A percentile compares a stretch with the other conserved stretches of the same genome.
phyloP scores from a whole-genome alignment of 192 early-diverging fungal genomes.

The Entomortierella chlamydospora region DNA sequence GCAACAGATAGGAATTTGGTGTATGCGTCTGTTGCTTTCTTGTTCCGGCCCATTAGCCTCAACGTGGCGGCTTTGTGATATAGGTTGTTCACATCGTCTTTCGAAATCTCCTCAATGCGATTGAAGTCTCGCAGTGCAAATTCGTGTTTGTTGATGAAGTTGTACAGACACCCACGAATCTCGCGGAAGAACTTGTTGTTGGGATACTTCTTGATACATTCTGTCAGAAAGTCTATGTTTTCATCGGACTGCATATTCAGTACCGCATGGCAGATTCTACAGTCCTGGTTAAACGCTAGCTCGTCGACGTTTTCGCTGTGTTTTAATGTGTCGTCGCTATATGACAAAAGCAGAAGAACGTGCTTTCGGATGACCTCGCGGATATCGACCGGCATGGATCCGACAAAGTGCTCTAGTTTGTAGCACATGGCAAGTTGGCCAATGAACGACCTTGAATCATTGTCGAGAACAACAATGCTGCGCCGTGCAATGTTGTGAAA shows the following conservation, averaged over 20 bases:
- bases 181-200: constrained; percentile 42
- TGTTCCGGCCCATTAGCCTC: constrained; percentile 41
- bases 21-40: constrained; percentile 41
- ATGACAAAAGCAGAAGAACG: constrained; percentile 41
- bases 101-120: constrained; percentile 41
- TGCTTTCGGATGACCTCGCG: constrained; percentile 28
- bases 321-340: constrained; percentile 26
- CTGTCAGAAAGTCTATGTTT: constrained; percentile 41
- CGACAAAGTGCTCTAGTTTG: constrained; percentile 45
- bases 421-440: constrained; percentile 35
- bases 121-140: constrained; percentile 43
- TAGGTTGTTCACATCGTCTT: constrained; percentile 36
- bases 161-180: constrained; percentile 42
- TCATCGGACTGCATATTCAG: constrained; percentile 39
- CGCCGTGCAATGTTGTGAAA: constrained; percentile 26
- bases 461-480: constrained; percentile 40
- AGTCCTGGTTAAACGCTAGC: constrained; percentile 44
- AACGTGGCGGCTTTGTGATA: constrained; percentile 39
- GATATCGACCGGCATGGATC: constrained; percentile 35
- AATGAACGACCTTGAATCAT: constrained; percentile 44
- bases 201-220: constrained; percentile 50
- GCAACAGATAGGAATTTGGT: constrained; percentile 39
- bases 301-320: constrained; percentile 31
- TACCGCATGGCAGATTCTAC: constrained; percentile 39
- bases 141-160: constrained; percentile 35